Percentiles rank a stretch among this genome's conserved stretches.
Conservation (phyloP, 768 basidiomycete species). For the Kwoniella shandongensis region DNA sequence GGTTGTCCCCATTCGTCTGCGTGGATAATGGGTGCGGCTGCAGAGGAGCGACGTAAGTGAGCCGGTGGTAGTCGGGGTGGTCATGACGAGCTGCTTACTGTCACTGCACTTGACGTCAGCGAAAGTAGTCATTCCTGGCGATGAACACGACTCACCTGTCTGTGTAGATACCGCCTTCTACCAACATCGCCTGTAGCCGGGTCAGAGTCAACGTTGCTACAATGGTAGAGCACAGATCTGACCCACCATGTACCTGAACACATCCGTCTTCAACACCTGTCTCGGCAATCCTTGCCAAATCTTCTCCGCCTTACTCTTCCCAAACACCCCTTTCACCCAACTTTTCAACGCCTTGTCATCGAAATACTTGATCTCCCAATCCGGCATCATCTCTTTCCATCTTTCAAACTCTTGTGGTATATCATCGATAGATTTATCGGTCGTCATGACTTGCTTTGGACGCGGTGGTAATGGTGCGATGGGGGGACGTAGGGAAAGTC, state of each 20-base stretch:
- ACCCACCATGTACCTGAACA: slow-evolving; percentile 42
- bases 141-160: slow-evolving; percentile 23
- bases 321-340: slow-evolving; percentile 37
- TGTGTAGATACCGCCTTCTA: slow-evolving; percentile 46
- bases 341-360: slow-evolving; percentile 32
- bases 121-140: too few species aligned
- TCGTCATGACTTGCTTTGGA: slow-evolving; percentile 38
- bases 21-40: slow-evolving; percentile 39
- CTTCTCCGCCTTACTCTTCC: slow-evolving; percentile 29
- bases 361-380: slow-evolving; percentile 39
- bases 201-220: too few species aligned
- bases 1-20: slow-evolving; percentile 41
- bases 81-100: too few species aligned
- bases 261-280: slow-evolving; percentile 40
- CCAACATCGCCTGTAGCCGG: slow-evolving; percentile 27
- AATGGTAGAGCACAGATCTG: too few species aligned
- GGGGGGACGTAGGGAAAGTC: slow-evolving; percentile 37
- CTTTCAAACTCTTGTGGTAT: slow-evolving; percentile 33
- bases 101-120: slow-evolving; percentile 6
- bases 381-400: slow-evolving; percentile 42
- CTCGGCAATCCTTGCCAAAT: slow-evolving; percentile 38
- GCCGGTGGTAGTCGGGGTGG: too few species aligned
- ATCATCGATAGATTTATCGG: slow-evolving; percentile 30
- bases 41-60: background rate
- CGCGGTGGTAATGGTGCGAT: slow-evolving; percentile 26